These are phyloP conservation scores for Argentina anserina DNA, from an alignment of 306 rosid species.

Conservation along the genomic window DNA sequence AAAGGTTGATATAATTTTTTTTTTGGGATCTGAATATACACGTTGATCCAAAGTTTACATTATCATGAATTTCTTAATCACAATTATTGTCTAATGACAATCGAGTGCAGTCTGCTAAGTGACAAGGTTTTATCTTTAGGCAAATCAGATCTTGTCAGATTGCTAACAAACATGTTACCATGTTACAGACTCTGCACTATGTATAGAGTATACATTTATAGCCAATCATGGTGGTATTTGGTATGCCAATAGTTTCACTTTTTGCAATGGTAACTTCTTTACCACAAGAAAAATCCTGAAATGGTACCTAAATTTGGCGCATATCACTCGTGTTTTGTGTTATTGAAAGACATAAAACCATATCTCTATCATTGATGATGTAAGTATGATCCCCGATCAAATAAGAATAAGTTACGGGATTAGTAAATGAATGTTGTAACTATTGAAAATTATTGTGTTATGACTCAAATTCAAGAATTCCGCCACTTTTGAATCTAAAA, in stretches of 20 bases:
- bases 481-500: too few species aligned
- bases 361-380: background rate
- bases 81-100: background rate
- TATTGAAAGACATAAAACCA: background rate
- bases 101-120: background rate
- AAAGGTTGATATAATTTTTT: background rate
- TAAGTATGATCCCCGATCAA: background rate
- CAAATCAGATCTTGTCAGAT: conserved; percentile 2
- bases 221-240: background rate
- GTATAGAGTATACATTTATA: background rate
- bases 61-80: background rate
- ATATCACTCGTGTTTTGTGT: too few species aligned
- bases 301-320: background rate
- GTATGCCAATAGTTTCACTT: background rate
- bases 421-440: background rate
- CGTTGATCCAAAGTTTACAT: background rate
- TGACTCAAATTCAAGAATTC: too few species aligned
- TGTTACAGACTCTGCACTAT: background rate
- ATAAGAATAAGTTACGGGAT: too few species aligned
- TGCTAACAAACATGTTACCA: background rate
- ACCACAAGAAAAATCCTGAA: too few species aligned
- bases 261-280: too few species aligned
- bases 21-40: background rate
- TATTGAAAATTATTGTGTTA: background rate
- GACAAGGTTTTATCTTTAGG: background rate